Percentiles rank a stretch among this genome's conserved stretches.
These are phyloP conservation scores for Protomyces arabidopsidicola DNA, from an alignment of 1,139 yeast genomes.

Conservation along the genomic window DNA sequence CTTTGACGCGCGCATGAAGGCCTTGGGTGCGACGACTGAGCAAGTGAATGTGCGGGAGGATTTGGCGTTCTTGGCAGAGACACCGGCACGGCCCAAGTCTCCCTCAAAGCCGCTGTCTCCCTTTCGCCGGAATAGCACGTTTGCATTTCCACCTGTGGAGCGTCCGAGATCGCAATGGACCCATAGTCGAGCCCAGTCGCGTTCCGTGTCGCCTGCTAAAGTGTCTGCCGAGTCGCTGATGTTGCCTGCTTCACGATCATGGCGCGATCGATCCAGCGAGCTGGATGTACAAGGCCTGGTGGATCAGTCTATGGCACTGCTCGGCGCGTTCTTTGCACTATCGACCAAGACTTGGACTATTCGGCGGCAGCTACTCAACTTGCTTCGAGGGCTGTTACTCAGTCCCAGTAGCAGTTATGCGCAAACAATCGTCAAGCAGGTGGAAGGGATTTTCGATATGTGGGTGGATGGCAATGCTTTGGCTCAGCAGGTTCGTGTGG, in stretches of 20 bases:
- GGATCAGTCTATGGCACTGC: conserved; percentile 17
- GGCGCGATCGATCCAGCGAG: not conserved
- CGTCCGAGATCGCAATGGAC: not conserved
- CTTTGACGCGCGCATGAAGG: not conserved
- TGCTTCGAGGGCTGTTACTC: conserved; percentile 10
- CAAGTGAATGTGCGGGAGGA: not conserved
- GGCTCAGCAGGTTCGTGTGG: not conserved
- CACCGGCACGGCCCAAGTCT: not conserved
- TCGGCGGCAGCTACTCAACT: conserved; percentile 15
- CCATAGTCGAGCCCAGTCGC: not conserved
- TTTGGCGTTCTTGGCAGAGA: not conserved
- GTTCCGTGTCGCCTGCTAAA: not conserved
- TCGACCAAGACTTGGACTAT: conserved; percentile 17
- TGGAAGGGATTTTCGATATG: not conserved
- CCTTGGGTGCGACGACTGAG: not conserved
- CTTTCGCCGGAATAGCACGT: not conserved
- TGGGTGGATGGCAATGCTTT: conserved; percentile 19
- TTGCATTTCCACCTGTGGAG: not conserved
- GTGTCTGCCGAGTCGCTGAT: not conserved
- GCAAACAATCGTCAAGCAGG: conserved; percentile 4
- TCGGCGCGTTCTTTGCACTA: conserved; percentile 8
- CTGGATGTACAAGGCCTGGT: conserved; percentile 14
- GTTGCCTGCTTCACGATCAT: not conserved
- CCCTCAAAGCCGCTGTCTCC: not conserved
- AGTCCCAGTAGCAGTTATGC: conserved; percentile 13